Evolutionary conservation across 73 alveolate species (phyloP).

Genomic region (Paramecium bursaria): DNA sequence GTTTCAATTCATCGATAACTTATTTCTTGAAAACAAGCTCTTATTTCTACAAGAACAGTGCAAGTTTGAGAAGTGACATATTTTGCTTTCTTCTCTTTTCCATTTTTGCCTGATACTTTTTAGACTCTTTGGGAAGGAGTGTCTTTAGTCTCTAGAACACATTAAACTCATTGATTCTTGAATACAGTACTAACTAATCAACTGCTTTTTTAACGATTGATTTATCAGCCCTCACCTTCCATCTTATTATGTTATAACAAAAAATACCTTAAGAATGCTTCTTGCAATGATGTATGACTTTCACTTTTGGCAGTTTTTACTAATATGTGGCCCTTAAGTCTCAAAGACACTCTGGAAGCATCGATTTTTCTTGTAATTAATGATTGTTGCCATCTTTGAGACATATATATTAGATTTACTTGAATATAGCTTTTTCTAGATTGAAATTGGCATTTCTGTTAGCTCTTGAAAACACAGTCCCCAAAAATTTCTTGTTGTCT

Average conservation of each 20-base stretch:
- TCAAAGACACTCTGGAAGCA: not conserved
- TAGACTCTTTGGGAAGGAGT: not conserved
- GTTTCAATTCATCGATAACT: not conserved
- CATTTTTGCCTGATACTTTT: not conserved
- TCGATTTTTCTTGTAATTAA: not conserved
- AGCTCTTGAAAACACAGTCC: not conserved
- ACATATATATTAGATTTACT: not conserved
- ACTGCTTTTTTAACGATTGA: constrained; percentile 29
- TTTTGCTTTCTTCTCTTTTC: constrained; percentile 15
- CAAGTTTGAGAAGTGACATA: not conserved
- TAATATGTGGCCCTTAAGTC: not conserved
- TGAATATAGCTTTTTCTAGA: too few species aligned
- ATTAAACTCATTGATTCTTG: constrained; percentile 29
- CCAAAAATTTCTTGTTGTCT: not conserved
- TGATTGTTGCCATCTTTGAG: not conserved
- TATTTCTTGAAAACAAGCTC: constrained; percentile 16
- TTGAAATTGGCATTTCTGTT: too few species aligned
- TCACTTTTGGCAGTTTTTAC: not conserved
- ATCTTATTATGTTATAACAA: constrained; percentile 5
- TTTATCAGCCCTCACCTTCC: constrained; percentile 34
- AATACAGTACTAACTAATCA: constrained; percentile 16
- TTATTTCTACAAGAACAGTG: constrained; percentile 17
- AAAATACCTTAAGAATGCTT: constrained; percentile 39
- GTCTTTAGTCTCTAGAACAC: constrained; percentile 28
- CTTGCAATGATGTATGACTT: not conserved